Evolutionary conservation across 345 rosid species (phyloP), one percentile per base, ranked within the genome.

Genomic region (Balakata baccata): DNA sequence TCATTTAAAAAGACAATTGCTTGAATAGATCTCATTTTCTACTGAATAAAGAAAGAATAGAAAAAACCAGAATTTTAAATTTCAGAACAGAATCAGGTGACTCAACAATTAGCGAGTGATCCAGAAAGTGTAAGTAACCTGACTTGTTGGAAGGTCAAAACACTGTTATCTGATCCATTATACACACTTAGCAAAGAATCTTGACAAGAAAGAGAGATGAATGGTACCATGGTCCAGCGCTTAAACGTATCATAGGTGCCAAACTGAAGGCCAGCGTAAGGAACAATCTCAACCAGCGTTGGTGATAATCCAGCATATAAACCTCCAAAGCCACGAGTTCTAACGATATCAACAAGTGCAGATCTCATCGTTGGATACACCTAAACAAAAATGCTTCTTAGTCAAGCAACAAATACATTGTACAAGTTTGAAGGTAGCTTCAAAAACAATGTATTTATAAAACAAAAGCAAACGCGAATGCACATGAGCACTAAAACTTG

Each of bases 281-380:
- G 99, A 79, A 92, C 79, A 77, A 95, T 95, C 81, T 95, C 93
- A 51, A 95, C 90, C 69, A 95, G 88, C 4, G 99, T 95, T 61
- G 98, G 98, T 50, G 98, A 83, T 77, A 95, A 81, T 72, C 99
- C 99, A 74, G 92, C 88, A 83, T 95, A 95, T 78, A 95, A 74
- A 77, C 99, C 99, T 84, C 57, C 85, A 62, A 91, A 73, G 72
- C 99, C 98, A 46, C 99, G 93, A 45, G 87, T 83, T 73, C 78
- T 68, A 52, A 87, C 29, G 61, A 95, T 95, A 78, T 92, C 96
- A 43, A 86, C 69, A 81, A 90, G 77, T 53, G 98, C 97, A 83
- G 94, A 93, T 81, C 96, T 88, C 99, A 95, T 93, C n/a, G 89
- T 90, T 13, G 98, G 97, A 83, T 91, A 92, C 52, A 95, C 91